Conservation (phyloP, 139 green algal species). For the Chlamydomonas sp. region DNA sequence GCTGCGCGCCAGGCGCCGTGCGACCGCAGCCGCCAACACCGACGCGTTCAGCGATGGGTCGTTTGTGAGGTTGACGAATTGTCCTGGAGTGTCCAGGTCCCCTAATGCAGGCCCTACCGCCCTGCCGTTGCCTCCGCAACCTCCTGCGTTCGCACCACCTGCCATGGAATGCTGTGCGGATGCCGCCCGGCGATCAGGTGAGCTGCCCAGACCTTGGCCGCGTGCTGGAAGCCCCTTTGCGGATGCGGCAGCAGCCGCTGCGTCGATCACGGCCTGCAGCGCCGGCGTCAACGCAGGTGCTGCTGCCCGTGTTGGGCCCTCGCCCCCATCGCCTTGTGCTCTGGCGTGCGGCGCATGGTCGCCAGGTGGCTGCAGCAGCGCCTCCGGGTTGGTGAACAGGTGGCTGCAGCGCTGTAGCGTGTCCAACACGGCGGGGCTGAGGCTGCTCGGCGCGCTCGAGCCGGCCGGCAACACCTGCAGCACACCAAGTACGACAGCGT, state of each 20-base stretch:
- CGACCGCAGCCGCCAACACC: constrained; percentile 1
- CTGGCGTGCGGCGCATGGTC: no score
- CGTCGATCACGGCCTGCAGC: constrained; percentile 3
- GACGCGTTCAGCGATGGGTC: background rate
- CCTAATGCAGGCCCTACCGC: no score
- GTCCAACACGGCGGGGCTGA: background rate
- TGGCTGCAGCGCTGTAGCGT: background rate
- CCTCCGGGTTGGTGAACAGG: constrained; percentile 7
- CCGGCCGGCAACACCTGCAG: no score
- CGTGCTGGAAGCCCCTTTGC: background rate
- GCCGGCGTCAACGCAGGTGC: no score
- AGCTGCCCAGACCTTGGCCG: background rate
- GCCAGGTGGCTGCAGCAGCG: background rate
- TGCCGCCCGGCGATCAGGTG: no score
- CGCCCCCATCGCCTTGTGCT: background rate
- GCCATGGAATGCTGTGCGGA: no score
- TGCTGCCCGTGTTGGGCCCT: background rate
- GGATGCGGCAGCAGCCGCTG: background rate
- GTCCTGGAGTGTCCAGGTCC: no score
- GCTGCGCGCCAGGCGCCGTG: background rate
- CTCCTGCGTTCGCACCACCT: no score
- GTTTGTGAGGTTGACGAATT: background rate
- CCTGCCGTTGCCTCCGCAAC: no score
- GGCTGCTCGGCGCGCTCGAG: no score
- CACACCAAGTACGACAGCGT: no score